Conservation (phyloP, 805 yeast genomes). For the Metschnikowia lochheadii region DNA sequence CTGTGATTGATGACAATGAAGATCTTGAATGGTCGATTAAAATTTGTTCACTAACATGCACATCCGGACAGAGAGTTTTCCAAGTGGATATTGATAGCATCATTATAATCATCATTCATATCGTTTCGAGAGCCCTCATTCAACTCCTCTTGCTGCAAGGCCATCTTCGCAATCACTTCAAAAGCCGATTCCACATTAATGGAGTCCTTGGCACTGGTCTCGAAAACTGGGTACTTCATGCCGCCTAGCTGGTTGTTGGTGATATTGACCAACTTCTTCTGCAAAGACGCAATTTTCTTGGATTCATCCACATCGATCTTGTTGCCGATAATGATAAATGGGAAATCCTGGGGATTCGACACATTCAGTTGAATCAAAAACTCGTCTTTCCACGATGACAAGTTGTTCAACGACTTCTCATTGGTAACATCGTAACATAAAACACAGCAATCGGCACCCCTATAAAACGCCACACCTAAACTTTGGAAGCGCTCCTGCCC, state of each 20-base stretch:
- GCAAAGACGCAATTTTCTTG: slow-evolving; percentile 63
- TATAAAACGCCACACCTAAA: slow-evolving; percentile 91
- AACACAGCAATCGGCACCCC: slow-evolving; percentile 98
- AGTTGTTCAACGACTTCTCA: slow-evolving; percentile 84
- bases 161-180: slow-evolving; percentile 93
- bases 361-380: slow-evolving; percentile 91
- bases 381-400: slow-evolving; percentile 93
- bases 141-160: slow-evolving; percentile 90
- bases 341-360: slow-evolving; percentile 89
- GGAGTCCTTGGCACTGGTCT: slow-evolving; percentile 96
- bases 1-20: no score
- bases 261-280: slow-evolving; percentile 47
- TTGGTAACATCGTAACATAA: slow-evolving; percentile 94
- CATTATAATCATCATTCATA: slow-evolving; percentile 79
- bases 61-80: slow-evolving; percentile 78
- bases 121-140: slow-evolving; percentile 68
- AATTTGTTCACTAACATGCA: slow-evolving; percentile 47
- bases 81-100: slow-evolving; percentile 91
- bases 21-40: no score
- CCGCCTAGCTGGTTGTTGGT: slow-evolving; percentile 54
- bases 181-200: slow-evolving; percentile 94
- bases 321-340: slow-evolving; percentile 92
- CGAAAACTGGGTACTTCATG: slow-evolving; percentile 75
- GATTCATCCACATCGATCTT: slow-evolving; percentile 92
- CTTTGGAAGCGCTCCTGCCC: slow-evolving; percentile 84